These are phyloP conservation scores for Botrytis elliptica DNA, from an alignment of 2,329 filamentous ascomycete species.

Conservation along the genomic window DNA sequence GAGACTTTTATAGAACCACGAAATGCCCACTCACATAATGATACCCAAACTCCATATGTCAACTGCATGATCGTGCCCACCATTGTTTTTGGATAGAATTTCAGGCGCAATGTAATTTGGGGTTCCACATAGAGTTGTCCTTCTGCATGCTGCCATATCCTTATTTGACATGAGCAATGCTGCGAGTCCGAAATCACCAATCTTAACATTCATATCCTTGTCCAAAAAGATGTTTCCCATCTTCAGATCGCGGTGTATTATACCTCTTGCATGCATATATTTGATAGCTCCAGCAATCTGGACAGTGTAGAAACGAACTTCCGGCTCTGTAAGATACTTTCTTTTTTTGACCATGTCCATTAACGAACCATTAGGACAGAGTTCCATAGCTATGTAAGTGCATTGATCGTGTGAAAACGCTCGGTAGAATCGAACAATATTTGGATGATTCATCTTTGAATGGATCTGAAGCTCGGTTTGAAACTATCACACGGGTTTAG, in stretches of 20 bases:
- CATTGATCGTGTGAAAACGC: constrained; percentile 87
- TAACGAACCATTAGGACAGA: constrained; percentile 92
- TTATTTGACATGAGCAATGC: constrained; percentile 88
- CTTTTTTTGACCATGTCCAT: constrained; percentile 97
- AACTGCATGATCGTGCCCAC: constrained; percentile 95
- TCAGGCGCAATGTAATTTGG: constrained; percentile 98
- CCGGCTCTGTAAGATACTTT: constrained; percentile 86
- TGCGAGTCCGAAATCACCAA: constrained; percentile 94
- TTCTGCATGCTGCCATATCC: constrained; percentile 76
- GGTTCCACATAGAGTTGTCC: constrained; percentile 93
- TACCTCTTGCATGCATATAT: constrained; percentile 93
- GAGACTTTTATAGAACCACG: constrained; percentile 11
- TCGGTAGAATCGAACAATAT: constrained; percentile 92
- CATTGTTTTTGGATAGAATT: constrained; percentile 89
- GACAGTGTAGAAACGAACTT: constrained; percentile 89
- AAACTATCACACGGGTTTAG: constrained; percentile 48
- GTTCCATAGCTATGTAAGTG: constrained; percentile 90
- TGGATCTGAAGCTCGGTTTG: constrained; percentile 93
- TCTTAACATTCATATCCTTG: constrained; percentile 92
- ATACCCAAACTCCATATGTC: constrained; percentile 98
- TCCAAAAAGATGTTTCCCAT: constrained; percentile 98
- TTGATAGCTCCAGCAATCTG: constrained; percentile 97
- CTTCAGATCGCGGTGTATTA: constrained; percentile 95
- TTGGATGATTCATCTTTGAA: constrained; percentile 93
- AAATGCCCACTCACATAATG: constrained; percentile 67